Base-by-base conservation (phyloP, 1,139 yeast species). In the Geotrichum bryndzae region DNA sequence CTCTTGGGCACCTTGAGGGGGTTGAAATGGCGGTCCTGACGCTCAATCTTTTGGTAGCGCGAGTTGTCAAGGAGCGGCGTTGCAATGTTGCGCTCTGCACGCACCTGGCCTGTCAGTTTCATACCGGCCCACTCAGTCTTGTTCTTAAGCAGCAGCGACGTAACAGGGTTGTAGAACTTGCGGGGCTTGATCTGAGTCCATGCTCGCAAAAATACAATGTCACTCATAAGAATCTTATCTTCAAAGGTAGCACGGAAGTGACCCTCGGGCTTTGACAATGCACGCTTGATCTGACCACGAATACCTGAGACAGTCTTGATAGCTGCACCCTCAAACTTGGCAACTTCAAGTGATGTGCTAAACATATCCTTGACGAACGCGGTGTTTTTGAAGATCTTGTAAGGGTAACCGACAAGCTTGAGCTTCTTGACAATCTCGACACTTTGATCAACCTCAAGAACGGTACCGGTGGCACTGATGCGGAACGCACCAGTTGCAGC, bases 291-390 rank as follows among this genome's bases (percentile, higher is more conserved):
- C 75, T 95, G 99, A 74, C 99, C 99, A 69, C 99, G 80, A 64
- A 95, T 90, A 62, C 99, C 99, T 2, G 97, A 90, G 5, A 95
- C 99, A 0, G 99, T 94, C 74, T 92, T 87, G 71, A 95, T 90
- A 53, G 92, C 87, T 0, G 99, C 99, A 63, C 99, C 99, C 78
- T 95, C 99, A 72, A 95, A 95, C 73, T 92, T 90, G 55, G 98
- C 98, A 62, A 92, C 97, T 77, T 95, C 99, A 75, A 95, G 81
- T 0, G 96, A 82, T 63, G 95, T 87, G 33, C 87, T 82, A 74
- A 95, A 95, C 99, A 95, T 95, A 71, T 92, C 98, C 75, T 90
- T 92, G 72, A 95, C 86, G 72, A 95, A 95, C 1, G 99, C 99
- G 2, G 99, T 95, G 76, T 94, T 95, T 72, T 91, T 87, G 84